These are phyloP conservation scores for Aureoboletus auriporus DNA, from an alignment of 768 basidiomycete genomes.

Conservation along the genomic window DNA sequence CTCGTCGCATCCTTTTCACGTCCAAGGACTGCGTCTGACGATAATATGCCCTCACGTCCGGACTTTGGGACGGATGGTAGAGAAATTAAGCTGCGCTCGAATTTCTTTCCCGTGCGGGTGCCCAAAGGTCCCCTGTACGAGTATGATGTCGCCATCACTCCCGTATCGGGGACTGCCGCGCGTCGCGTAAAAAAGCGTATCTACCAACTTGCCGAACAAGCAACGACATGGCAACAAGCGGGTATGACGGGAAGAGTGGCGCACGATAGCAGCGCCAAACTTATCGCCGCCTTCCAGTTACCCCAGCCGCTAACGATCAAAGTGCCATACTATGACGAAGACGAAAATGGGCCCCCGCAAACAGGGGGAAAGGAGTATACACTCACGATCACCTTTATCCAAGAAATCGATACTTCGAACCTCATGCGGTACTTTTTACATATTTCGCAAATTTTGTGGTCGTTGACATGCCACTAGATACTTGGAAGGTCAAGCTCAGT, in stretches of 20 bases:
- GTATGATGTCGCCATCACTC: slow-evolving; percentile 43
- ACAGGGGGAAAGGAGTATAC: slow-evolving; percentile 39
- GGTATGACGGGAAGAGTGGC: slow-evolving; percentile 40
- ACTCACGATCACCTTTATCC: slow-evolving; percentile 39
- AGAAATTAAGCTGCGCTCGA: slow-evolving; percentile 45
- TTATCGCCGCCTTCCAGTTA: slow-evolving; percentile 39
- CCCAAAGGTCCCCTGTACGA: slow-evolving; percentile 46
- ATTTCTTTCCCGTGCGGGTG: slow-evolving; percentile 48
- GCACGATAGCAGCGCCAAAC: slow-evolving; percentile 44
- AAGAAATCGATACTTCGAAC: slow-evolving; percentile 41
- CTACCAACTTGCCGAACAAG: slow-evolving; percentile 45
- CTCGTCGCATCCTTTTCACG: slow-evolving; percentile 35
- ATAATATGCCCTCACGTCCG: slow-evolving; percentile 44
- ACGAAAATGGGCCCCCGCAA: slow-evolving; percentile 31
- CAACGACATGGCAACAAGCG: slow-evolving; percentile 37
- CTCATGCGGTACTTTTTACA: slow-evolving; percentile 34
- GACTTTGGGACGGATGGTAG: slow-evolving; percentile 42
- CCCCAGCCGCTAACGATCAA: slow-evolving; percentile 40
- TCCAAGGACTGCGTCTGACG: slow-evolving; percentile 14
- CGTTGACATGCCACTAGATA: slow-evolving; percentile 34
- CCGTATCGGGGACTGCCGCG: slow-evolving; percentile 27
- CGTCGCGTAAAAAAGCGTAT: slow-evolving; percentile 44
- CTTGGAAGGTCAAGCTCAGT: slow-evolving; percentile 40
- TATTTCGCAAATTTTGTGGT: background rate
- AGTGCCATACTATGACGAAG: slow-evolving; percentile 44